Evolutionary conservation across 169 alveolate genomes (phyloP), one percentile per base, ranked within the genome.

Genomic region (Plasmodium sp.): DNA sequence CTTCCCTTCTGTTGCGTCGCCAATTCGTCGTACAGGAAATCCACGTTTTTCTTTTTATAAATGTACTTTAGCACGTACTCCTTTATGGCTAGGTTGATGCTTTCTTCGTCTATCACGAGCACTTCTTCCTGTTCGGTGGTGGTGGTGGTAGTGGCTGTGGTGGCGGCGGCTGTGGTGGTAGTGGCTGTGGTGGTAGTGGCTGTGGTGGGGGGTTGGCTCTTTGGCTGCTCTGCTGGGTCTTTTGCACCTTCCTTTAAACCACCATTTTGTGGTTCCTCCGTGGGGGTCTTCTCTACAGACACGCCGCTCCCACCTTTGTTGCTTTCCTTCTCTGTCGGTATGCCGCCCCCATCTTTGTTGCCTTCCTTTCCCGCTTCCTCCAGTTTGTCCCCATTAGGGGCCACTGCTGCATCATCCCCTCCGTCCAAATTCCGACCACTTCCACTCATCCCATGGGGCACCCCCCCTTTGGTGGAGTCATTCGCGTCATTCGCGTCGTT

Each of bases 11-110:
- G 81, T 81, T 91, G 73, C 81, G 7, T 43, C 48, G 73, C 36
- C 75, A 51, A 67, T 81, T 75, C 74, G 54, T 75, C 88, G 48
- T 81, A 75, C 74, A 75, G 58, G 56, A 91, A 91, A 71, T 91
- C 95, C 3, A 33, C 92, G 39, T 67, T 81, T 81, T 91, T 91
- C 41, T 81, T 91, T 91, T 83, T 91, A 31, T 91, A 91, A 43
- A 91, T 91, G 33, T 56, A 45, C 83, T 91, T 80, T 14, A 91
- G 48, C 12, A 82, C 75, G 83, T 91, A 91, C 74, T 91, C 95
- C 74, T 75, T 91, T 81, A 91, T 91, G 51, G 95, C 91, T 27
- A 43, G 86, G 36, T 81, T 81, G 16, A 91, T 74, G 56, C 92
- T 91, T 71, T 81, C 92, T 71, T 91, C 95, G 51, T 81, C 92